A percentile compares a stretch with the other conserved stretches of the same genome.
These are phyloP conservation scores for Capsicum rhomboideum DNA, from an alignment of 257 asterid species.

Conservation along the genomic window DNA sequence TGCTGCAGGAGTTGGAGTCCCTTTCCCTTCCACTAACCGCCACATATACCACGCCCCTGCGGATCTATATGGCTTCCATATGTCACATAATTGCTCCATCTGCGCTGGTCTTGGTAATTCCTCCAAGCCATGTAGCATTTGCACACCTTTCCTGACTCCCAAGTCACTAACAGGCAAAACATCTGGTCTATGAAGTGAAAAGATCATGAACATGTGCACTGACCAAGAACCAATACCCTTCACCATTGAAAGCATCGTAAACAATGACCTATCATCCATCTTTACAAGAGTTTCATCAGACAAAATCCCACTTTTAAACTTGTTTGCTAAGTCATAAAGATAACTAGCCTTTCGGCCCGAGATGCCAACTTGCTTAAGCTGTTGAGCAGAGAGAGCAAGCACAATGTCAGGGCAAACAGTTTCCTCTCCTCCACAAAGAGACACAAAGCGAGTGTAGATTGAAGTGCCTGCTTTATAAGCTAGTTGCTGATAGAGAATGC, in stretches of 20 bases:
- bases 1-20: constrained; percentile 34
- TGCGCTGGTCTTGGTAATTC: constrained; percentile 86
- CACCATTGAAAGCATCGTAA: constrained; percentile 95
- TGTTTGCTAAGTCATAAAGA: constrained; percentile 69
- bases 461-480: constrained; percentile 82
- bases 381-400: constrained; percentile 60
- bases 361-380: constrained; percentile 87
- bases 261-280: constrained; percentile 88
- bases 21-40: constrained; percentile 75
- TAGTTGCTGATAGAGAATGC: constrained; percentile 84
- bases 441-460: constrained; percentile 64
- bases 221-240: constrained; percentile 98
- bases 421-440: constrained; percentile 73
- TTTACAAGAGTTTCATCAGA: constrained; percentile 74
- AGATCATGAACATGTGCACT: constrained; percentile 96
- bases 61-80: constrained; percentile 91
- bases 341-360: constrained; percentile 89
- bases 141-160: constrained; percentile 97
- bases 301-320: constrained; percentile 69
- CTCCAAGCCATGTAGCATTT: constrained; percentile 63
- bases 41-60: constrained; percentile 99
- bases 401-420: constrained; percentile 60
- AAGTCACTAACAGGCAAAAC: constrained; percentile 90
- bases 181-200: constrained; percentile 87
- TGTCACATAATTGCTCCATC: constrained; percentile 88